Evolutionary conservation across 306 rosid genomes (phyloP), one percentile per base, ranked within the genome.

Genomic region (Vigna radiata): DNA sequence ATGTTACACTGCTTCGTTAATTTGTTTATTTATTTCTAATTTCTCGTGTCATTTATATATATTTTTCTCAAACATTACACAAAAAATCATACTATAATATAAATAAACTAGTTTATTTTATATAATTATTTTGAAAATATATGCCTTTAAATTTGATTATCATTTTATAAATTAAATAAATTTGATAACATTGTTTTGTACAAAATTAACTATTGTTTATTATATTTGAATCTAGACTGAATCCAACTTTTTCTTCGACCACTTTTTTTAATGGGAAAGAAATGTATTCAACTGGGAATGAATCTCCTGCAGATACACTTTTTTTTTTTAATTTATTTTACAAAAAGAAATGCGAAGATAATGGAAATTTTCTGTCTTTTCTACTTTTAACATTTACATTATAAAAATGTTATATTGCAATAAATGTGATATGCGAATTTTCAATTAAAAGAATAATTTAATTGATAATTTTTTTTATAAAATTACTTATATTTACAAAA

Each of bases 11-110:
- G 11, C 15, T 49, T 8, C 46, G 11, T 39, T 39, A 7, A 39
- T 69, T 1, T 17, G 47, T 79, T 72, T 49, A 67, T 66, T 66
- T 70, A 69, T 50, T 48, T 75, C 72, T 6, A 79, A 60, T 68
- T 43, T 53, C 16, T n/a, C 54, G 16, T 2, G 6, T 25, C 12
- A 6, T 56, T 44, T 54, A 13, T 62, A 52, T 5, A 15, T 15
- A 1, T 9, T 37, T 65, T 39, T 56, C 33, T 29, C 33, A 29
- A 29, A 43, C 12, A 43, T 11, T 0, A 10, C 4, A 3, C 3
- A 10, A 43, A 44, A 44, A 3, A 2, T 44, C 1, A 44, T 44
- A 44, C 16, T 12, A 44, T 11, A 44, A 44, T 44, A 44, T 44
- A 44, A 44, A 11, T 44, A 12, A 44, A 44, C 0, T 44, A 11